These are phyloP conservation scores for Berberis vulgaris DNA, from an alignment of 164 flowering plant genomes.

Conservation along the genomic window DNA sequence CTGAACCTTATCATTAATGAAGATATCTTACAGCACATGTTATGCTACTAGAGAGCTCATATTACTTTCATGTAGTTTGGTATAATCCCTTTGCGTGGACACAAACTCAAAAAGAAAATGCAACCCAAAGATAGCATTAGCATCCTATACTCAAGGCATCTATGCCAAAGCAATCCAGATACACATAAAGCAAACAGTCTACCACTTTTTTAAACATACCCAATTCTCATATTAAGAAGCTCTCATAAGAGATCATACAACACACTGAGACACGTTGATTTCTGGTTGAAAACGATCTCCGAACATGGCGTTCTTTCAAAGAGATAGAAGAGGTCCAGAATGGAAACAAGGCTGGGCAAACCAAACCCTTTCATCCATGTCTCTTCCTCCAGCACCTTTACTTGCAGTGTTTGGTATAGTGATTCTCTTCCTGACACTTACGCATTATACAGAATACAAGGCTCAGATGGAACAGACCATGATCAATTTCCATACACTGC, in stretches of 20 bases:
- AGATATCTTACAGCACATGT: no score
- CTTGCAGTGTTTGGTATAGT: constrained; percentile 34
- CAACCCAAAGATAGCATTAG: not conserved
- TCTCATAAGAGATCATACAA: not conserved
- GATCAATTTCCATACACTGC: constrained; percentile 32
- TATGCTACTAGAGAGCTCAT: not conserved
- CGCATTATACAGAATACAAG: constrained; percentile 21
- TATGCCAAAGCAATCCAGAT: constrained; percentile 6
- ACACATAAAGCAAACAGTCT: not conserved
- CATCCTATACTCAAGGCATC: constrained; percentile 3
- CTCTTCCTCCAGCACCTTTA: constrained; percentile 50
- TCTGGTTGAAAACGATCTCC: no score
- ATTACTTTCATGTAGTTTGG: not conserved
- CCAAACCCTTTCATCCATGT: constrained; percentile 34
- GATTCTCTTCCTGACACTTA: constrained; percentile 5
- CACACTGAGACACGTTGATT: no score
- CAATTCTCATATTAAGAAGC: not conserved
- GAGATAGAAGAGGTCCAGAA: constrained; percentile 47
- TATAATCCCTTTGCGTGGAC: constrained; percentile 8
- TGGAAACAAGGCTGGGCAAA: constrained; percentile 62
- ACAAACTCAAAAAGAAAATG: not conserved
- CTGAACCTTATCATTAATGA: no score
- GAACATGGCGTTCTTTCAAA: constrained; percentile 37
- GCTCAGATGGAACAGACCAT: constrained; percentile 22
- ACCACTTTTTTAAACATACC: not conserved